A percentile compares a stretch with the other conserved stretches of the same genome.
Conservation (phyloP, 148 eudicot species). For the Amaranthus palmeri region DNA sequence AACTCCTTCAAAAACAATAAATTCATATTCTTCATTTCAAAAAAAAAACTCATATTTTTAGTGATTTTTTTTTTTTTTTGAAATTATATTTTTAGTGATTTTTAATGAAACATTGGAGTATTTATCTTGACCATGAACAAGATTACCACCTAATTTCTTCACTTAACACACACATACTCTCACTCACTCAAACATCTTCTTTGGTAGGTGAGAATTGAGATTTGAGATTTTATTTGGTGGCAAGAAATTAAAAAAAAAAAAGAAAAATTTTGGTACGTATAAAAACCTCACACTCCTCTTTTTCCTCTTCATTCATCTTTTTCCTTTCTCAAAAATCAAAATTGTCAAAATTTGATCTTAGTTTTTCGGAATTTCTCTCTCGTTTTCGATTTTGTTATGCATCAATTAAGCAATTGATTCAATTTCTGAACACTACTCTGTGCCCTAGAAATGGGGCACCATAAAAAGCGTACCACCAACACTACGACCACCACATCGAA, state of each 20-base stretch:
- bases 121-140: neutral
- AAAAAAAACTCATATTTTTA: no score
- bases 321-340: neutral
- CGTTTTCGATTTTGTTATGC: neutral
- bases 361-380: neutral
- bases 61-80: no score
- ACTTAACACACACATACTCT: no score
- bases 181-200: neutral
- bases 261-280: neutral
- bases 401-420: neutral
- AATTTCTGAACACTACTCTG: neutral
- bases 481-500: slow-evolving; percentile 31
- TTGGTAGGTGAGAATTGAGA: slow-evolving; percentile 12
- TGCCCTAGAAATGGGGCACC: slow-evolving; percentile 19
- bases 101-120: no score
- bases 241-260: neutral
- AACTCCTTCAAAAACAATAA: no score
- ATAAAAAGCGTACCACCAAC: slow-evolving; percentile 20
- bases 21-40: no score
- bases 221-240: neutral
- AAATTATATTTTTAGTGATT: no score
- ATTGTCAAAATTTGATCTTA: neutral
- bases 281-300: neutral
- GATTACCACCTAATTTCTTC: neutral
- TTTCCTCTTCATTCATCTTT: neutral